These are phyloP conservation scores for Hypholoma sublateritium DNA, from an alignment of 768 basidiomycete species.

Conservation along the genomic window DNA sequence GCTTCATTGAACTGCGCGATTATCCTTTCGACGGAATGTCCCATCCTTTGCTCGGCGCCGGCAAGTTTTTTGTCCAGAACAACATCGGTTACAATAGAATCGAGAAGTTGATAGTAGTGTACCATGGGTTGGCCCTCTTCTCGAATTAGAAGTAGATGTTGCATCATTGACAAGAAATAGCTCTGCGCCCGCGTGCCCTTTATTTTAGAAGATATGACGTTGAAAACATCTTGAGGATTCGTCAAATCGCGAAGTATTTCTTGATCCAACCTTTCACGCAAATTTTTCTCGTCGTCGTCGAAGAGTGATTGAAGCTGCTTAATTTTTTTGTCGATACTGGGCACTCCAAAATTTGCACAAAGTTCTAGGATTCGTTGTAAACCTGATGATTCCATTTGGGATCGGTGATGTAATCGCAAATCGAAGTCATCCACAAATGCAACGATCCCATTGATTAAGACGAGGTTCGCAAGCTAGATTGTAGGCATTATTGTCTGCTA, in stretches of 20 bases:
- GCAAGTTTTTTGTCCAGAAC: constrained; percentile 90
- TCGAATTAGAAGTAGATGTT: constrained; percentile 87
- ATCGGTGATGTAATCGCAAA: constrained; percentile 80
- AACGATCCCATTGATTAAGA: constrained; percentile 72
- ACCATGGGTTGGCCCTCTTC: constrained; percentile 83
- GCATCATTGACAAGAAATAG: constrained; percentile 91
- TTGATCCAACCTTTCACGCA: constrained; percentile 75
- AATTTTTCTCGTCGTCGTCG: constrained; percentile 71
- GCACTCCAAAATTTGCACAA: constrained; percentile 64
- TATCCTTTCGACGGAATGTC: constrained; percentile 85
- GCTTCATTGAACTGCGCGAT: constrained; percentile 90
- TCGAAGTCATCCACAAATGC: constrained; percentile 73
- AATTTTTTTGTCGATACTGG: constrained; percentile 67
- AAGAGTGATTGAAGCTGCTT: constrained; percentile 56
- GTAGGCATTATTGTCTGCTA: constrained; percentile 6
- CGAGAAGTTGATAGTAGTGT: constrained; percentile 90
- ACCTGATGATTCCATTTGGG: constrained; percentile 89
- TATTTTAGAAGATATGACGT: constrained; percentile 76
- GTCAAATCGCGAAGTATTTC: constrained; percentile 74
- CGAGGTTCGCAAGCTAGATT: constrained; percentile 65
- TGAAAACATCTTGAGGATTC: constrained; percentile 85
- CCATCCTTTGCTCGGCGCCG: constrained; percentile 82
- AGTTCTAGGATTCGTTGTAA: constrained; percentile 70
- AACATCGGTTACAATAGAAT: constrained; percentile 85
- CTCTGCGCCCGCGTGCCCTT: constrained; percentile 76